Conservation (phyloP, 1,139 yeast genomes). For the Yamadazyma sp. region DNA sequence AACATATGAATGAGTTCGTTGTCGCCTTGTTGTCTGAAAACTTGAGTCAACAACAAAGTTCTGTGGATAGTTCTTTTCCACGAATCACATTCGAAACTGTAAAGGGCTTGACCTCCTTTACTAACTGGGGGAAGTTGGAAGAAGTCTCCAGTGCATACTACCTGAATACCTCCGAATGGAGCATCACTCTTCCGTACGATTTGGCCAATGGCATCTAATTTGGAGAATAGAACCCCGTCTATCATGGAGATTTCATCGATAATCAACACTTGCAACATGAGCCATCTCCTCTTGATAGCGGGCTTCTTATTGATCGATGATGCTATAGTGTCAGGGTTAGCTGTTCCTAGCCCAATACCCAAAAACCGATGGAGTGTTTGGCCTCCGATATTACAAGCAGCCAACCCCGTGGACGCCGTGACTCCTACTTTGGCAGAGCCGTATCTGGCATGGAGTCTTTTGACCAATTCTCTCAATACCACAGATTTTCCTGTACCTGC, state of each 20-base stretch:
- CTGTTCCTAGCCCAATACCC: constrained; percentile 74
- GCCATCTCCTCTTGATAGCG: constrained; percentile 55
- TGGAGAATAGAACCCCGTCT: constrained; percentile 64
- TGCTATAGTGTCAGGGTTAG: constrained; percentile 42
- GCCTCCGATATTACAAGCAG: constrained; percentile 87
- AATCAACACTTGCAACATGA: constrained; percentile 57
- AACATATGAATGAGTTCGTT: constrained; percentile 67
- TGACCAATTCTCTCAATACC: constrained; percentile 60
- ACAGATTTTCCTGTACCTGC: constrained; percentile 90
- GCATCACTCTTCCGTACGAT: constrained; percentile 38
- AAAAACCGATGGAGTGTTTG: constrained; percentile 76
- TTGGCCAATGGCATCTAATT: constrained; percentile 63
- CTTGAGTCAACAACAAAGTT: constrained; percentile 60
- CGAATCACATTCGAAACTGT: constrained; percentile 57
- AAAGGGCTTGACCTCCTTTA: constrained; percentile 36
- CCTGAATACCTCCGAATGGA: constrained; percentile 83
- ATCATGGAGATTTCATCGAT: constrained; percentile 87
- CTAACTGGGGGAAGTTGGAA: constrained; percentile 85
- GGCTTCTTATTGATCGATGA: constrained; percentile 47
- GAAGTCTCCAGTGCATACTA: constrained; percentile 79
- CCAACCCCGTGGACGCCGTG: constrained; percentile 90
- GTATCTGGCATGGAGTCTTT: constrained; percentile 32
- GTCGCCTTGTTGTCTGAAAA: constrained; percentile 76
- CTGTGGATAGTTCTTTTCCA: constrained; percentile 58
- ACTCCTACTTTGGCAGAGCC: constrained; percentile 63